phyloP scores from a whole-genome alignment of 169 alveolate genomes.

The Besnoitia besnoiti region DNA sequence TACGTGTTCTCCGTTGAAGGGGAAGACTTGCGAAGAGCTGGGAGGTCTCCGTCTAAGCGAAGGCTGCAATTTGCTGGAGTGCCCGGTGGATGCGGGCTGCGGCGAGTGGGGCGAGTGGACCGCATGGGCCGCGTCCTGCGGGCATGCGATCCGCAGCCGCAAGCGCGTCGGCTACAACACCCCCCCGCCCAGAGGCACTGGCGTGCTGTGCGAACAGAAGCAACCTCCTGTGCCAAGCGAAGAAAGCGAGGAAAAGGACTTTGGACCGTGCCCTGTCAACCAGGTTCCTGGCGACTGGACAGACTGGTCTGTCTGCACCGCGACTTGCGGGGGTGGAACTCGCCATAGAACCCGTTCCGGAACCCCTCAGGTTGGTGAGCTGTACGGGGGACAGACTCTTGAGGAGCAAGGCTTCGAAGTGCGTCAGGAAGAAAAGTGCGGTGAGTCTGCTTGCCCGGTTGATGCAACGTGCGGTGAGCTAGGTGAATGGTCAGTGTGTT shows the following conservation, averaged over 20 bases:
- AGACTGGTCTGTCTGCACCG: constrained; percentile 74
- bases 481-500: constrained; percentile 70
- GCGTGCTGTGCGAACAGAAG: constrained; percentile 59
- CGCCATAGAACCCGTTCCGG: constrained; percentile 63
- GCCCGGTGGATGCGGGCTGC: constrained; percentile 54
- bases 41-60: constrained; percentile 21
- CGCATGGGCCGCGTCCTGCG: constrained; percentile 53
- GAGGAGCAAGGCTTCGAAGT: constrained; percentile 42
- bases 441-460: constrained; percentile 60
- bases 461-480: constrained; percentile 66
- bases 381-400: constrained; percentile 54
- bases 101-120: constrained; percentile 62
- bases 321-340: constrained; percentile 75
- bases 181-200: constrained; percentile 64
- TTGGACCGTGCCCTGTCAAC: constrained; percentile 53
- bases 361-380: constrained; percentile 47
- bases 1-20: constrained; percentile 40
- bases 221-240: constrained; percentile 25
- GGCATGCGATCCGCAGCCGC: constrained; percentile 43
- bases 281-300: constrained; percentile 69
- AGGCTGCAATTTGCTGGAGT: constrained; percentile 50
- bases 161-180: constrained; percentile 25
- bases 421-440: constrained; percentile 50
- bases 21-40: constrained; percentile 53
- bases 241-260: constrained; percentile 33